Base-by-base conservation (phyloP, 2,329 filamentous ascomycete species). In the Davidsoniella eucalypti region DNA sequence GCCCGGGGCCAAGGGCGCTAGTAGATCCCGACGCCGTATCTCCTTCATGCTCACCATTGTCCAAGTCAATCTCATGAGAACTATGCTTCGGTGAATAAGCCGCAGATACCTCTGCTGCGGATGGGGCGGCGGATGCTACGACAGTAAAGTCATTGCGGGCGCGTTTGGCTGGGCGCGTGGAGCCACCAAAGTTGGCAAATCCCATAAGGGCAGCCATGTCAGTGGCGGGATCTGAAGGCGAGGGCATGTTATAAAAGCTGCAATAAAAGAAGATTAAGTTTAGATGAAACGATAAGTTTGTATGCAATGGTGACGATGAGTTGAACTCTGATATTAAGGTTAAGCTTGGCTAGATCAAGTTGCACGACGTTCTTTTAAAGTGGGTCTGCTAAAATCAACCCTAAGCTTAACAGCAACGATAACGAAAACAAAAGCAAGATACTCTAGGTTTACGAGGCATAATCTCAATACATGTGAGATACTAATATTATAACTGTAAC, bases 151-250 rank as follows among this genome's bases (percentile, higher is more conserved):
- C 52, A 9, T 26, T 42, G 6, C 53, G 47, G 9, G 80, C 80
- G 54, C 82, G 73, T 61, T 82, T 83, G 62, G 83, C 84, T 41
- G 69, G 69, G 1, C 71, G 66, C 61, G 56, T 73, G 67, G 8
- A 42, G 12, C 65, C 63, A 56, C 82, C 82, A 59, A 88, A 88
- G 52, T 75, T 72, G 7, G 78, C 73, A 63, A 87, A 87, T 55
- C 84, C 84, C 78, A 87, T 82, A 44, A 75, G 71, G 40, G 75
- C 73, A 18, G 79, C 78, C 61, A 85, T 78, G 48, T 74, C 73
- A 40, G 67, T 65, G 44, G 73, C 65, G 45, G 73, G 69, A 17
- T 60, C 60, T n/a, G 47, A 36, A 5, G 40, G 41, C 21, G 41
- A 44, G 6, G 45, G 41, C 45, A 47, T 44, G 7, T 21, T 8